Conservation (phyloP, 2,329 filamentous ascomycete species). For the Penicillium vulpinum region DNA sequence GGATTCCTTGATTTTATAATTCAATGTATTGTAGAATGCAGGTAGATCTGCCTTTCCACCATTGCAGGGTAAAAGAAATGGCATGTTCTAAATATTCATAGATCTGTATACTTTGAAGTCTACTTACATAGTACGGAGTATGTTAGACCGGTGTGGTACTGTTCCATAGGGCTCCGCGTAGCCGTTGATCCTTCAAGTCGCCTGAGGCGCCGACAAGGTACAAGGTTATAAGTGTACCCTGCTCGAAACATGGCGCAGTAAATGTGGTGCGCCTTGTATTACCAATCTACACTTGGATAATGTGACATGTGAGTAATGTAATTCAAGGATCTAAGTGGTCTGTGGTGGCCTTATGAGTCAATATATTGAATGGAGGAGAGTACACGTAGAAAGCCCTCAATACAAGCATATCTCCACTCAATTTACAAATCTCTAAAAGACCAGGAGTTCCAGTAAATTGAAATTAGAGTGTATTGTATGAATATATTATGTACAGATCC, state of each 20-base stretch:
- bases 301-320: background rate
- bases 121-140: background rate
- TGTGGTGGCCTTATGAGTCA: background rate
- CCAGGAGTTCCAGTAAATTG: background rate
- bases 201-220: background rate
- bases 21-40: background rate
- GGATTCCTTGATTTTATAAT: background rate
- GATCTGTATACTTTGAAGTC: background rate
- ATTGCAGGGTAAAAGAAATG: background rate
- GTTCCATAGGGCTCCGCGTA: background rate
- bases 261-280: background rate
- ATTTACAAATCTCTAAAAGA: background rate
- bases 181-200: background rate
- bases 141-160: background rate
- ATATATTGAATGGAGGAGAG: background rate
- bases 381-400: background rate
- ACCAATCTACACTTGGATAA: background rate
- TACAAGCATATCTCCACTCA: background rate
- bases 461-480: background rate
- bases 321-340: background rate
- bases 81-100: background rate
- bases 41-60: background rate
- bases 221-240: background rate
- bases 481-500: background rate
- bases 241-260: slow-evolving; percentile 1